Percentiles rank a stretch among this genome's conserved stretches.
These are phyloP conservation scores for Lasiosphaeriaceae sp. DNA, from an alignment of 495 filamentous ascomycete species.

Conservation along the genomic window DNA sequence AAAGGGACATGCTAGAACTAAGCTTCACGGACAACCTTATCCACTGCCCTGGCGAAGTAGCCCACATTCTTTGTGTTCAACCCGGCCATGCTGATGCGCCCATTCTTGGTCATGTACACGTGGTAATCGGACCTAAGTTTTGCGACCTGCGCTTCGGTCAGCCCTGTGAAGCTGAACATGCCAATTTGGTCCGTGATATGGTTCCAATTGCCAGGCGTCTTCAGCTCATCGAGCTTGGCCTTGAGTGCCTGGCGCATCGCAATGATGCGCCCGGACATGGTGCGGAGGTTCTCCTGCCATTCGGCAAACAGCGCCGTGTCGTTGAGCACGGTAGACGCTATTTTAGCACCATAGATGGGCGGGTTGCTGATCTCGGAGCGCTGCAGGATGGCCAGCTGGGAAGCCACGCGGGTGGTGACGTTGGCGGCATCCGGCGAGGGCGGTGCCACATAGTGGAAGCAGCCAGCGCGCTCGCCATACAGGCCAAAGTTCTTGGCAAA, in stretches of 20 bases:
- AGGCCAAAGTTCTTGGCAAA: slow-evolving; percentile 99
- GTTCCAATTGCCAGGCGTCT: slow-evolving; percentile 87
- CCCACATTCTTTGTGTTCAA: slow-evolving; percentile 88
- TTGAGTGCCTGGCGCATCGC: slow-evolving; percentile 78
- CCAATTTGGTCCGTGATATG: slow-evolving; percentile 99
- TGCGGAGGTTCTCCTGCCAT: slow-evolving; percentile 89
- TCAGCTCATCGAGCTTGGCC: slow-evolving; percentile 70
- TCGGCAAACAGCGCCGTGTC: slow-evolving; percentile 77
- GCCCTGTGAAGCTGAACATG: slow-evolving; percentile 97
- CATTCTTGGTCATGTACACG: slow-evolving; percentile 99
- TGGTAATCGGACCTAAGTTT: slow-evolving; percentile 76
- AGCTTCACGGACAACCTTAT: slow-evolving; percentile 72
- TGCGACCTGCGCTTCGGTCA: slow-evolving; percentile 81
- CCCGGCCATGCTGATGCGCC: slow-evolving; percentile 93
- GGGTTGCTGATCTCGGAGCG: slow-evolving; percentile 96
- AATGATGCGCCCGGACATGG: slow-evolving; percentile 92
- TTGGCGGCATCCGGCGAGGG: slow-evolving; percentile 61
- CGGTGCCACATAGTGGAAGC: slow-evolving; percentile 89
- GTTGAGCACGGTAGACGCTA: slow-evolving; percentile 80
- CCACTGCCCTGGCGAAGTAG: slow-evolving; percentile 84
- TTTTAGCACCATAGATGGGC: slow-evolving; percentile 86
- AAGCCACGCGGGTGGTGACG: slow-evolving; percentile 65
- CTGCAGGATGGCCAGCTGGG: slow-evolving; percentile 91
- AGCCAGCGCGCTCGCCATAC: slow-evolving; percentile 92
- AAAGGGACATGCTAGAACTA: slow-evolving; percentile 18